These are phyloP conservation scores for Cercophora newfieldiana DNA, from an alignment of 495 filamentous ascomycete genomes.

Conservation along the genomic window DNA sequence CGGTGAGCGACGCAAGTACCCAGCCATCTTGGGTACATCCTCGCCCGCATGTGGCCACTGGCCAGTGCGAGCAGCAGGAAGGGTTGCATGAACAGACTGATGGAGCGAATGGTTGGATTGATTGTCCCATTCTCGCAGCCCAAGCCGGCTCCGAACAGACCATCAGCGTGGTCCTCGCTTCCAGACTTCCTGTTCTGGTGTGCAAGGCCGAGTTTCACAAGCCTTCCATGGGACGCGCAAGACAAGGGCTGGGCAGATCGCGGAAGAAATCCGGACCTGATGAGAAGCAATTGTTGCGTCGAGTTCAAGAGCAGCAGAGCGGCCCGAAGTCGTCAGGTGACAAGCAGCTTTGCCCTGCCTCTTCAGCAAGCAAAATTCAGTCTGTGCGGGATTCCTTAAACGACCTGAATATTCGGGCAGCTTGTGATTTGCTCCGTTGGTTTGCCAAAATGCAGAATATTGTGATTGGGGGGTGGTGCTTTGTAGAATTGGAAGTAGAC, in stretches of 20 bases:
- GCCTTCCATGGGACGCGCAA: not conserved
- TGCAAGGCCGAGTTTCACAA: not conserved
- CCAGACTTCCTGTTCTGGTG: not conserved
- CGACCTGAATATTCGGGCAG: not conserved
- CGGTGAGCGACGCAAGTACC: slow-evolving; percentile 15
- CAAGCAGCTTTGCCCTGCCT: not conserved
- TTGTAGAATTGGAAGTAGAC: not conserved
- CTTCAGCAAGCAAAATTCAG: not conserved
- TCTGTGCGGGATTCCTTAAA: not conserved
- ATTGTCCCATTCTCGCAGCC: not conserved
- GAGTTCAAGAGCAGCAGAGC: not conserved
- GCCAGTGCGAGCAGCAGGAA: not conserved
- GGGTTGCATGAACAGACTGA: not conserved
- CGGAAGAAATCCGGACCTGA: not conserved
- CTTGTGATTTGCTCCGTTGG: not conserved
- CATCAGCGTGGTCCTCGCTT: not conserved
- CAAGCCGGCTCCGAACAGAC: not conserved
- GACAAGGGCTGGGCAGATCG: not conserved
- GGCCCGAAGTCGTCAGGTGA: not conserved
- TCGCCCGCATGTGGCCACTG: not conserved
- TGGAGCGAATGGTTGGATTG: not conserved
- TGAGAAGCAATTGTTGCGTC: not conserved
- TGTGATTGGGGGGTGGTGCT: not conserved
- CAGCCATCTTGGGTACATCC: slow-evolving; percentile 5
- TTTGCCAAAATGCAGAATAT: not conserved